These are phyloP conservation scores for Hippophae tibetana DNA, from an alignment of 306 rosid species.

Conservation along the genomic window DNA sequence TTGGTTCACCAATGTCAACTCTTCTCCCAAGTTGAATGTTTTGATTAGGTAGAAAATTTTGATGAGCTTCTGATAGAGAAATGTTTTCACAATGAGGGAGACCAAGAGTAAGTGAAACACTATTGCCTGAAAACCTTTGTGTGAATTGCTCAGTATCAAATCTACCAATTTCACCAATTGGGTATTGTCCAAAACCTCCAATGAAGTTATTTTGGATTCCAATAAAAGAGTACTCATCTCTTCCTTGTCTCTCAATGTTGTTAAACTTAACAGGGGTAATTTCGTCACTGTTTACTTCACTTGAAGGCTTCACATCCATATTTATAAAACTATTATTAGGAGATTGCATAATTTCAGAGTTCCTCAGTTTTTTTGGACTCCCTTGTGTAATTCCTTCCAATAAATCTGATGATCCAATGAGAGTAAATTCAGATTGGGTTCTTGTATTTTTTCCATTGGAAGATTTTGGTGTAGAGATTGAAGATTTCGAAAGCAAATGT, in stretches of 20 bases:
- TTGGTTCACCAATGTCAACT: constrained; percentile 54
- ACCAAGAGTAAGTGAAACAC: constrained; percentile 88
- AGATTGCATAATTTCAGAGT: constrained; percentile 41
- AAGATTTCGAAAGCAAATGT: constrained; percentile 26
- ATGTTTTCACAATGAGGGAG: constrained; percentile 78
- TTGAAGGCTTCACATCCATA: constrained; percentile 39
- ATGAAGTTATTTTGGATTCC: constrained; percentile 69
- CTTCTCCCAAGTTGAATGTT: constrained; percentile 68
- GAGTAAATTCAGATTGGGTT: constrained; percentile 55
- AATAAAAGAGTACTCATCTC: constrained; percentile 75
- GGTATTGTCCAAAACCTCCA: constrained; percentile 79
- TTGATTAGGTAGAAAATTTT: constrained; percentile 55
- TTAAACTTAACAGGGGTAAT: constrained; percentile 49
- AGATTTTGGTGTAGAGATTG: constrained; percentile 41
- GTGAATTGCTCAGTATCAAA: constrained; percentile 63
- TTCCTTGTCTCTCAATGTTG: constrained; percentile 34
- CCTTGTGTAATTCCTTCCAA: constrained; percentile 77
- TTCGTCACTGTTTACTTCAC: constrained; percentile 35
- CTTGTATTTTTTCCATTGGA: constrained; percentile 38
- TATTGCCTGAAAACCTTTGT: constrained; percentile 74
- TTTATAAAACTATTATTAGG: constrained; percentile 33
- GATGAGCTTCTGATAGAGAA: constrained; percentile 59
- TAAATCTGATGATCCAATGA: constrained; percentile 66
- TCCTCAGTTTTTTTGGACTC: constrained; percentile 73
- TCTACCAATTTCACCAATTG: constrained; percentile 77